Conservation (phyloP, 2,329 filamentous ascomycete genomes). For the Byssothecium circinans region DNA sequence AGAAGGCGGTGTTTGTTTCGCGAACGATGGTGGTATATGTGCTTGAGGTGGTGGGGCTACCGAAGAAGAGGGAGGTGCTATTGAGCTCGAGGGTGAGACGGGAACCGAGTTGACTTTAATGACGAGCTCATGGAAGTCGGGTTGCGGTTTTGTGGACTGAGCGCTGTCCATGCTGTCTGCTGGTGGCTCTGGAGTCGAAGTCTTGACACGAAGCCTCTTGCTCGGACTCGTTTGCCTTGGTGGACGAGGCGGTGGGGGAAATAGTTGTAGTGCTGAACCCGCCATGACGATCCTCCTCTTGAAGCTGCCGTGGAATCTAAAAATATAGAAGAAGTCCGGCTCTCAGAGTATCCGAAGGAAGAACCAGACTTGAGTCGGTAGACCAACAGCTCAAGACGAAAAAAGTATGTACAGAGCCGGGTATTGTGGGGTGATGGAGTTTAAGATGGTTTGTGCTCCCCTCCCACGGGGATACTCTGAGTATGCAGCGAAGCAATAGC, state of each 20-base stretch:
- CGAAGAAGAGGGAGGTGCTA: slow-evolving; percentile 16
- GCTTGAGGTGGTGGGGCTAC: slow-evolving; percentile 19
- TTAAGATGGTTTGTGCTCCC: slow-evolving; percentile 30
- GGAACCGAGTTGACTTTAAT: slow-evolving; percentile 45
- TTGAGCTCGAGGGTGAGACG: slow-evolving; percentile 33
- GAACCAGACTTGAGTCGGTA: slow-evolving; percentile 4
- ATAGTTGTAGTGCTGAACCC: slow-evolving; percentile 41
- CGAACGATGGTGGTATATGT: slow-evolving; percentile 27
- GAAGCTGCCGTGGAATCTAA: slow-evolving; percentile 13
- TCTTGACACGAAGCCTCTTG: slow-evolving; percentile 30
- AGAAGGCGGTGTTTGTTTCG: slow-evolving; percentile 24
- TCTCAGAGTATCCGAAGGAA: slow-evolving; percentile 4
- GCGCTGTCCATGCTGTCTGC: slow-evolving; percentile 35
- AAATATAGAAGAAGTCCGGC: slow-evolving; percentile 20
- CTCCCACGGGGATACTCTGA: slow-evolving; percentile 17
- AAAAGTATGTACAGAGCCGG: slow-evolving; percentile 19
- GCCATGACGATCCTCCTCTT: slow-evolving; percentile 34
- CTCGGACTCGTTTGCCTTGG: slow-evolving; percentile 38
- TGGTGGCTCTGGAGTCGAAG: slow-evolving; percentile 32
- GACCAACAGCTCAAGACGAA: slow-evolving; percentile 12
- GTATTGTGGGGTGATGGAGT: slow-evolving; percentile 38
- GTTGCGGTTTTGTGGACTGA: slow-evolving; percentile 30
- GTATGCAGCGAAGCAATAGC: slow-evolving; percentile 37
- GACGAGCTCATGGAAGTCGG: slow-evolving; percentile 44
- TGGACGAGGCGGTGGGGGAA: slow-evolving; percentile 41